Evolutionary conservation across 2,329 filamentous ascomycete genomes (phyloP), one percentile per base, ranked within the genome.

Genomic region (Aplosporella prunicola): DNA sequence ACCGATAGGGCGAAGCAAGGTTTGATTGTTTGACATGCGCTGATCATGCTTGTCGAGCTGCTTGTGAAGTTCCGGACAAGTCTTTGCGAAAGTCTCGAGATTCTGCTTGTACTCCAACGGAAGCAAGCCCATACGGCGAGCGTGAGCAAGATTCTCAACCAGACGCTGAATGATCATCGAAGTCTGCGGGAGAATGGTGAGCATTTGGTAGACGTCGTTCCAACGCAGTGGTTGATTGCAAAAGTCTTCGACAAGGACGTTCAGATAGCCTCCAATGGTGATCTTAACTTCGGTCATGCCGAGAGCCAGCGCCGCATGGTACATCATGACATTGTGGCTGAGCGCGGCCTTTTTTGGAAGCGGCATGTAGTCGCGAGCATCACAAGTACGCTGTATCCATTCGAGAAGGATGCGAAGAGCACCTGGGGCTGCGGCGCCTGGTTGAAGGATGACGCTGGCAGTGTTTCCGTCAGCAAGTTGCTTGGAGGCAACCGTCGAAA

Each of bases 361-460:
- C 9, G 32, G 31, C 38, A 35, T 35, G 26, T 35, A 40, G 25
- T 35, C 38, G 26, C 32, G n/a, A 7, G 26, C 22, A 6, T 39
- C 37, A 22, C 38, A 40, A 18, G 31, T 18, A 16, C 31, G 38
- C n/a, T 25, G 38, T 20, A 40, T 40, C 38, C 38, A 40, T 26
- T 24, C 20, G 26, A 31, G 13, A 5, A 40, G 5, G 27, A 32
- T 35, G 32, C 32, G 31, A n/a, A 40, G 32, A 5, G 38, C 38
- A 5, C 25, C 32, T 2, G 32, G 38, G 11, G 38, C 38, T 2
- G 32, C 38, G 20, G 28, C 32, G 38, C 38, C 38, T 2, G 16
- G 15, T 2, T n/a, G 32, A 7, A 40, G 32, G n/a, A 25, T 26
- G 10, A 40, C 11, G 31, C 31, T 35, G 32, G 16, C 32, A 27